phyloP scores from a whole-genome alignment of 1,284 basidiomycete genomes.

The Melampsora larici-populina region DNA sequence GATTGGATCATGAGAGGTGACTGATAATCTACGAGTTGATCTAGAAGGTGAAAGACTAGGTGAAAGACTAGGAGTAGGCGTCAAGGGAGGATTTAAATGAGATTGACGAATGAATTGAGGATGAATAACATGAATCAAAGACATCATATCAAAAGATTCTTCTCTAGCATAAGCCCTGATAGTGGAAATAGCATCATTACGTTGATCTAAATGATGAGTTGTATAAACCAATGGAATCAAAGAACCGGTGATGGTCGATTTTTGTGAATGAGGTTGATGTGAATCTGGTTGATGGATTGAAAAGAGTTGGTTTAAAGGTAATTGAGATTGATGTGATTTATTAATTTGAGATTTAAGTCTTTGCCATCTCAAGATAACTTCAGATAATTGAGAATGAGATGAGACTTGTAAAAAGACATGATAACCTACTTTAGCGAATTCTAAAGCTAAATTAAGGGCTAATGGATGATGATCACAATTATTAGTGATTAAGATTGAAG shows the following conservation, averaged over 20 bases:
- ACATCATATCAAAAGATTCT: conserved; percentile 6
- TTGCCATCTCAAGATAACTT: conserved; percentile 17
- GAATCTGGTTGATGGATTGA: neutral
- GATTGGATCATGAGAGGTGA: neutral
- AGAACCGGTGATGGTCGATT: neutral
- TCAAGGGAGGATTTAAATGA: neutral
- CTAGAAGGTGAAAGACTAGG: neutral
- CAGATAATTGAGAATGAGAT: conserved; percentile 9
- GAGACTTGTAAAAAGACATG: conserved; percentile 28
- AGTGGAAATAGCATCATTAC: neutral
- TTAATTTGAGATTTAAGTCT: conserved; percentile 14
- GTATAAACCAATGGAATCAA: neutral
- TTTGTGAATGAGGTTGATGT: neutral
- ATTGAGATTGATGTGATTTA: neutral
- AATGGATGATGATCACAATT: conserved; percentile 17
- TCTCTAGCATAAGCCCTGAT: conserved; percentile 4
- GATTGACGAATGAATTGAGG: conserved; percentile 3
- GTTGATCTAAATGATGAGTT: neutral
- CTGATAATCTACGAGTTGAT: conserved; percentile 1
- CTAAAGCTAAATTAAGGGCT: neutral
- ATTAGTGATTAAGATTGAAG: conserved; percentile 18
- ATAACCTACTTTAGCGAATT: conserved; percentile 7
- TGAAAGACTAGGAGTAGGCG: neutral
- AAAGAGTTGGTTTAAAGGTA: neutral
- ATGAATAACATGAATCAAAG: conserved; percentile 4